Percentiles rank a stretch among this genome's conserved stretches.
phyloP scores from a whole-genome alignment of 2,329 filamentous ascomycete species.

The Juglanconis juglandina region DNA sequence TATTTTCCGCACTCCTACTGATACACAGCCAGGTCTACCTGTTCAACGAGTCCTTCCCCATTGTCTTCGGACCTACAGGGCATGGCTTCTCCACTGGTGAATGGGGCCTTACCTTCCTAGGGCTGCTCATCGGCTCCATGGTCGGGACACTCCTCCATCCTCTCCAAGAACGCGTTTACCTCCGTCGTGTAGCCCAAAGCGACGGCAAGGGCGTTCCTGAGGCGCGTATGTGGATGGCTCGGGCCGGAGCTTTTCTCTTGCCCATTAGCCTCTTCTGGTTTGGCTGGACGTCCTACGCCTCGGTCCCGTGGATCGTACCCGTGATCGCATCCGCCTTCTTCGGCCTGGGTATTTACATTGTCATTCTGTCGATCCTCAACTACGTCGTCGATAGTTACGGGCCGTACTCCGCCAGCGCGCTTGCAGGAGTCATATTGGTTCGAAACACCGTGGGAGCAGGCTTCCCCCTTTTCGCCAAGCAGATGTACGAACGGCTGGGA shows the following conservation, averaged over 20 bases:
- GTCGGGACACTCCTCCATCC: constrained; percentile 2
- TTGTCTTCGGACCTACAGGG: constrained; percentile 1
- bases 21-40: constrained; percentile 2
- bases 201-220: constrained; percentile 13
- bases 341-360: constrained; percentile 24
- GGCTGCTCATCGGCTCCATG: constrained; percentile 2
- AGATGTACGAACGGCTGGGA: constrained; percentile 45
- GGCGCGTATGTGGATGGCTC: constrained; percentile 7
- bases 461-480: constrained; percentile 60
- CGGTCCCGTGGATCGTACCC: constrained; percentile 57
- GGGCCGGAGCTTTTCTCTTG: constrained; percentile 45
- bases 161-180: constrained; percentile 6
- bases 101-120: constrained; percentile 6
- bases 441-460: constrained; percentile 53
- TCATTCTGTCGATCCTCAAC: constrained; percentile 12
- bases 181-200: constrained; percentile 4
- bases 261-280: constrained; percentile 67
- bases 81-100: constrained; percentile 9
- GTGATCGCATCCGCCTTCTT: constrained; percentile 54
- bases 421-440: constrained; percentile 37
- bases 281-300: constrained; percentile 62
- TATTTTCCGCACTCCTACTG: not conserved
- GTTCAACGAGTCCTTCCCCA: constrained; percentile 12
- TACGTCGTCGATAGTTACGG: constrained; percentile 11
- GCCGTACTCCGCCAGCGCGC: constrained; percentile 1